phyloP scores from a whole-genome alignment of 208 protist species.

The Cochliopodium minus region DNA sequence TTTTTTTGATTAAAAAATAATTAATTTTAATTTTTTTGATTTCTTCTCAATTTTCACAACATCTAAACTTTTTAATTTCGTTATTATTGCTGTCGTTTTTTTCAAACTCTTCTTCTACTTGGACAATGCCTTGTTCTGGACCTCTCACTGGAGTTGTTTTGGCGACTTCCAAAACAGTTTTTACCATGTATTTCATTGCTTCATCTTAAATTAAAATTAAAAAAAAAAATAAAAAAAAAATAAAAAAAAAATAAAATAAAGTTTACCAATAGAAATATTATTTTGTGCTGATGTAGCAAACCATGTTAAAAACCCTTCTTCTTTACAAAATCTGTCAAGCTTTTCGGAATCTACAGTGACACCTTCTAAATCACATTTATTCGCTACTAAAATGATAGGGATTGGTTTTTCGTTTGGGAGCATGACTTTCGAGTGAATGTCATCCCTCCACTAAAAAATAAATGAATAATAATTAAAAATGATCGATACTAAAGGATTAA shows the following conservation, averaged over 20 bases:
- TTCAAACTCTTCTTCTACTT: neutral
- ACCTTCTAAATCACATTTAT: conserved; percentile 24
- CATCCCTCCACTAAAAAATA: conserved; percentile 24
- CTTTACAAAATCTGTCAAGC: conserved; percentile 17
- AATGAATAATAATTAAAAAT: too few relatives aligned
- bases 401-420: conserved; percentile 22
- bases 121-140: neutral
- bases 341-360: conserved; percentile 7
- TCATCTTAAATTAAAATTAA: neutral
- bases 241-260: neutral
- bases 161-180: neutral
- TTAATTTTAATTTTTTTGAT: too few relatives aligned
- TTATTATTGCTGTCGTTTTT: neutral
- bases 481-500: too few relatives aligned
- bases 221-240: neutral
- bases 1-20: too few relatives aligned
- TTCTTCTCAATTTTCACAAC: too few relatives aligned
- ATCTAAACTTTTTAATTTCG: neutral
- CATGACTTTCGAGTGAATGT: conserved; percentile 24
- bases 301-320: conserved; percentile 26
- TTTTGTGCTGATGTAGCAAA: conserved; percentile 19
- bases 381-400: conserved; percentile 21
- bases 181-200: neutral
- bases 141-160: too few relatives aligned
- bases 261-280: conserved; percentile 17